Conservation (phyloP, 2,329 filamentous ascomycete genomes). For the Boeremia exigua region DNA sequence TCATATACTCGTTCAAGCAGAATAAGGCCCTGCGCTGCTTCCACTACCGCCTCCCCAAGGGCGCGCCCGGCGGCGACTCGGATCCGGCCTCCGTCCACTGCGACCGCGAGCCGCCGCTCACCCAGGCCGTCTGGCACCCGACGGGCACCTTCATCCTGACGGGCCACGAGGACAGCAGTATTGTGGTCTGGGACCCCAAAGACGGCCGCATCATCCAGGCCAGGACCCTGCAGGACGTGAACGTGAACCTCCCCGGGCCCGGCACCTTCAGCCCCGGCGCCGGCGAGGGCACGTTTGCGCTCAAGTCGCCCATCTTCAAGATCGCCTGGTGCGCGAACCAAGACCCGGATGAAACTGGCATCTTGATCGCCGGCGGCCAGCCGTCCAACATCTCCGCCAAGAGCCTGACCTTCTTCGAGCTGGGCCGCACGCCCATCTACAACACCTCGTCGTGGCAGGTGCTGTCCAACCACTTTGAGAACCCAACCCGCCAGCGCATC, state of each 20-base stretch:
- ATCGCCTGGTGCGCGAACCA: conserved; percentile 93
- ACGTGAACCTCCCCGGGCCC: conserved; percentile 71
- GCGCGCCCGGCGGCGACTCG: conserved; percentile 78
- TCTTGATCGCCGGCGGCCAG: conserved; percentile 84
- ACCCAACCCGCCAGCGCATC: conserved; percentile 72
- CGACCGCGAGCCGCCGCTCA: conserved; percentile 73
- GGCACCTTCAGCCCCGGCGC: conserved; percentile 50
- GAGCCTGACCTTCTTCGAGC: conserved; percentile 85
- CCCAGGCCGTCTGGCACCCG: conserved; percentile 91
- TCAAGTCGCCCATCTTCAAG: conserved; percentile 76
- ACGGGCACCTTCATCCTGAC: conserved; percentile 89
- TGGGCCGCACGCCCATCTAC: conserved; percentile 88
- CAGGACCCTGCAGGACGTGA: conserved; percentile 75
- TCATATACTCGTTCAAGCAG: conserved; percentile 94
- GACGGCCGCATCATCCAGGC: conserved; percentile 86
- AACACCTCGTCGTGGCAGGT: conserved; percentile 89
- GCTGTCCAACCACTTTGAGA: conserved; percentile 77
- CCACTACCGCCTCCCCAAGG: conserved; percentile 79
- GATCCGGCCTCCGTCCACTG: conserved; percentile 68
- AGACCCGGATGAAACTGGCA: conserved; percentile 90
- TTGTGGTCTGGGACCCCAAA: conserved; percentile 94
- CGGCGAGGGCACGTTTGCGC: conserved; percentile 59
- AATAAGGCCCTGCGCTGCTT: conserved; percentile 80
- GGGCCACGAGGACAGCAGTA: conserved; percentile 85
- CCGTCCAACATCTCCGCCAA: conserved; percentile 70